Conservation (phyloP, 2,329 filamentous ascomycete species). For the Escovopsis sp. region DNA sequence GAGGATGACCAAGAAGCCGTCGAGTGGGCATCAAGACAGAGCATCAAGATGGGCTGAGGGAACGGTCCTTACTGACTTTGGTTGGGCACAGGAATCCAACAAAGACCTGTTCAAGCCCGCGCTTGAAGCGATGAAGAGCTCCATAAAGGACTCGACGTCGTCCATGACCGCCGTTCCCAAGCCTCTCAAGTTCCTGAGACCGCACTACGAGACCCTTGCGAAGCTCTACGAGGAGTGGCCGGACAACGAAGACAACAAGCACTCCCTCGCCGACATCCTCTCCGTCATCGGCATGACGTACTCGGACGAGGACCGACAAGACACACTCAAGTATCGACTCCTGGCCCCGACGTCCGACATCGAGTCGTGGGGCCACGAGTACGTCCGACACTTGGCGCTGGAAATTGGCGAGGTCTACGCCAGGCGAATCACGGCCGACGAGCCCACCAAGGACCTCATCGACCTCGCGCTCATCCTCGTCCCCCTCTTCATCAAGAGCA, state of each 20-base stretch:
- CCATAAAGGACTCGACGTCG: conserved; percentile 97
- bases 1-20: too few species aligned
- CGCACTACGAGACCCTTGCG: conserved; percentile 82
- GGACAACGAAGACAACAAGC: conserved; percentile 68
- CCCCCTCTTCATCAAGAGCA: conserved; percentile 90
- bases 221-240: conserved; percentile 85
- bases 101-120: conserved; percentile 78
- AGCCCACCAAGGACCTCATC: conserved; percentile 68
- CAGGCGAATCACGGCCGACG: conserved; percentile 72
- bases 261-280: conserved; percentile 79
- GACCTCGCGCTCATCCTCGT: conserved; percentile 74
- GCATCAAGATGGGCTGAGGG: too few species aligned
- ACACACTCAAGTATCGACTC: conserved; percentile 90
- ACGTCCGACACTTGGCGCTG: conserved; percentile 84
- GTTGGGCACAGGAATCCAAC: conserved; percentile 63
- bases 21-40: too few species aligned
- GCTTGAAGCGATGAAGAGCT: conserved; percentile 91
- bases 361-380: conserved; percentile 96
- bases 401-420: conserved; percentile 93
- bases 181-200: conserved; percentile 91
- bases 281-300: conserved; percentile 99
- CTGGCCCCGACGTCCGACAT: conserved; percentile 84
- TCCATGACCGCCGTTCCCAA: conserved; percentile 99
- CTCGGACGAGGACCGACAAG: conserved; percentile 87
- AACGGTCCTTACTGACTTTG: conserved; percentile 8